Conservation (phyloP, 2,329 filamentous ascomycete species). For the Diaporthe batatas region DNA sequence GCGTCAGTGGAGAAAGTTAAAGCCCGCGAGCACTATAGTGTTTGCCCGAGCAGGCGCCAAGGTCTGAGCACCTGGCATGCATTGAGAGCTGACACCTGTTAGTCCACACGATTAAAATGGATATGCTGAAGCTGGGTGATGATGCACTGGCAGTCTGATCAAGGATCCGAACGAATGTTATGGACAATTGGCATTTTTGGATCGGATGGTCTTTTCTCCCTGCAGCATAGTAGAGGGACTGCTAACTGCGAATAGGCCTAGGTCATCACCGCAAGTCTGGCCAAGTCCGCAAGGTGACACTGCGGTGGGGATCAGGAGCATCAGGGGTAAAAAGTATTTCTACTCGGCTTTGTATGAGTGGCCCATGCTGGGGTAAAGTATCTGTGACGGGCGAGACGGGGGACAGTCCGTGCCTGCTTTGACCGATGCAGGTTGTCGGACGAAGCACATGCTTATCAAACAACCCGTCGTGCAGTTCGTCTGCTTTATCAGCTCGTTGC, state of each 20-base stretch:
- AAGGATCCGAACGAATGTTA: not conserved
- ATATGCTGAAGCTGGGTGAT: not conserved
- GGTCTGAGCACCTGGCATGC: not conserved
- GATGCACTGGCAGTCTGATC: not conserved
- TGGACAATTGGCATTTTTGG: conserved; percentile 26
- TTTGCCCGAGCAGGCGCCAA: not conserved
- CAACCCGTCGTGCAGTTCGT: not conserved
- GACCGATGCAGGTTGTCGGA: not conserved
- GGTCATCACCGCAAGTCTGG: conserved; percentile 31
- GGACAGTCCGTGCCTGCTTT: not conserved
- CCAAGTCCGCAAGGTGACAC: conserved; percentile 29
- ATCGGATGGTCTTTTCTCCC: not conserved
- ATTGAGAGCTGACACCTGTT: not conserved
- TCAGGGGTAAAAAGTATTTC: conserved; percentile 30
- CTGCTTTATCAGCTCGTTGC: conserved; percentile 42
- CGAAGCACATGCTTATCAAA: conserved; percentile 31
- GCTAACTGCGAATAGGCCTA: conserved; percentile 13
- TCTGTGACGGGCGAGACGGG: not conserved
- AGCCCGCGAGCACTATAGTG: not conserved
- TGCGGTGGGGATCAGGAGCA: conserved; percentile 26
- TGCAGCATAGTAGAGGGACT: not conserved
- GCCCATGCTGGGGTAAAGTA: not conserved
- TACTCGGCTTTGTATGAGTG: not conserved
- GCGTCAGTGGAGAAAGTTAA: conserved; percentile 30
- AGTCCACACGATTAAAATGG: too few relatives aligned